Conservation (phyloP, 2,329 filamentous ascomycete genomes). For the Aspergillus ochraceus region DNA sequence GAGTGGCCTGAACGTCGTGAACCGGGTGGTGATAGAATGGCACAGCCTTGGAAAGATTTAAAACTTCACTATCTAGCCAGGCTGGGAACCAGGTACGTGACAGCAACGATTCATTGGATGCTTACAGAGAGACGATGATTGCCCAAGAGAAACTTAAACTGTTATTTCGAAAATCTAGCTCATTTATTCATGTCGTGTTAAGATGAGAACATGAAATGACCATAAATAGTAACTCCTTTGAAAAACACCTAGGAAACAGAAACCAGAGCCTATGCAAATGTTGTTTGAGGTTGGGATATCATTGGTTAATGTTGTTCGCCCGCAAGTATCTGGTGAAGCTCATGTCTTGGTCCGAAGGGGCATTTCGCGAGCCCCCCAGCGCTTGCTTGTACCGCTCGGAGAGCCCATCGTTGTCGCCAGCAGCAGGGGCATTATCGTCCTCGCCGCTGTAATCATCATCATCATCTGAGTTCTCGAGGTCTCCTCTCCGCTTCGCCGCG, state of each 20-base stretch:
- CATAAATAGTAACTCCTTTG: neutral
- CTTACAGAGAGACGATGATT: neutral
- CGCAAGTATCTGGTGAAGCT: constrained; percentile 54
- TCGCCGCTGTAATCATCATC: constrained; percentile 52
- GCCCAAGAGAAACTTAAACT: neutral
- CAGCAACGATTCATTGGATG: neutral
- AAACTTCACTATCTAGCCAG: neutral
- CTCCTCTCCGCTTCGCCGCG: constrained; percentile 28
- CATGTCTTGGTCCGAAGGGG: constrained; percentile 47
- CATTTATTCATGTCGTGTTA: constrained; percentile 2
- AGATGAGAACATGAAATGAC: neutral
- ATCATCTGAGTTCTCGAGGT: constrained; percentile 50
- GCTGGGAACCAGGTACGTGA: neutral
- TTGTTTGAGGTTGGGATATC: neutral
- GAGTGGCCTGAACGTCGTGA: neutral
- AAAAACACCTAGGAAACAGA: neutral
- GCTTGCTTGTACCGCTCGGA: constrained; percentile 76
- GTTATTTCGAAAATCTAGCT: neutral
- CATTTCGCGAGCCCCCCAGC: constrained; percentile 54
- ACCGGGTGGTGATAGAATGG: neutral
- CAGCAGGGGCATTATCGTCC: constrained; percentile 59
- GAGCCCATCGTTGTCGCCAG: constrained; percentile 64
- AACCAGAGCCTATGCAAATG: neutral
- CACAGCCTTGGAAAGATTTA: neutral
- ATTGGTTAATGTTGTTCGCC: constrained; percentile 36